Percentiles rank a stretch among this genome's conserved stretches.
phyloP scores from a whole-genome alignment of 2,329 filamentous ascomycete species.

The Beauveria pseudobassiana region DNA sequence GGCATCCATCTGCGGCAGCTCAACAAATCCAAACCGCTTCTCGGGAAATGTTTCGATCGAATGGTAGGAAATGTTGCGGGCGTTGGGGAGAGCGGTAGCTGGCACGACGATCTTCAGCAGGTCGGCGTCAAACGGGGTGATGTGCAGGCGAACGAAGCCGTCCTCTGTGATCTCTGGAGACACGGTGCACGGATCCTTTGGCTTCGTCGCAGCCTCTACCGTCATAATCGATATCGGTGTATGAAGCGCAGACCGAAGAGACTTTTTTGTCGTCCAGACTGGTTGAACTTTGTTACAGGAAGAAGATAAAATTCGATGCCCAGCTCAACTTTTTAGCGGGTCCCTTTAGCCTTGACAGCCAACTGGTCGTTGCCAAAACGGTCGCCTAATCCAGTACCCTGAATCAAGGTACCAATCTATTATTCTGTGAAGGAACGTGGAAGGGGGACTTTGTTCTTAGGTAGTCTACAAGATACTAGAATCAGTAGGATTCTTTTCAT shows the following conservation, averaged over 20 bases:
- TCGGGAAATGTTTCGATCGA: conserved; percentile 81
- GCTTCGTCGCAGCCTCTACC: neutral
- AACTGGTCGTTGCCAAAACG: neutral
- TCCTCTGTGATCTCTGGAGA: conserved; percentile 13
- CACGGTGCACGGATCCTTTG: neutral
- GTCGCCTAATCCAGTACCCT: neutral
- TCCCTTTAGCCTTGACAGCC: neutral
- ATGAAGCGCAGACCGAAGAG: neutral
- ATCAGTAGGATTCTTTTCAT: no score
- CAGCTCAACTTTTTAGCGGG: conserved; percentile 13
- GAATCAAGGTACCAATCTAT: neutral
- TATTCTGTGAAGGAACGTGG: neutral
- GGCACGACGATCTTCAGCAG: conserved; percentile 68
- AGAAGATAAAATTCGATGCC: conserved; percentile 4
- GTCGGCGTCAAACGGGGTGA: conserved; percentile 73
- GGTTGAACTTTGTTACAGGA: neutral
- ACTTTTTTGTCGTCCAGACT: neutral
- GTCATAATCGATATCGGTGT: conserved; percentile 6
- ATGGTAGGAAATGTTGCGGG: conserved; percentile 84
- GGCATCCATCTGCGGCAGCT: conserved; percentile 72
- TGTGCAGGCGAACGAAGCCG: conserved; percentile 56
- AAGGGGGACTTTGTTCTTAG: no score
- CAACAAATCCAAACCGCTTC: conserved; percentile 81
- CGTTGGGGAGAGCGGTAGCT: conserved; percentile 54
- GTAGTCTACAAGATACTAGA: no score